These are phyloP conservation scores for Suhomyces terraborum DNA, from an alignment of 1,139 yeast species.

Conservation along the genomic window DNA sequence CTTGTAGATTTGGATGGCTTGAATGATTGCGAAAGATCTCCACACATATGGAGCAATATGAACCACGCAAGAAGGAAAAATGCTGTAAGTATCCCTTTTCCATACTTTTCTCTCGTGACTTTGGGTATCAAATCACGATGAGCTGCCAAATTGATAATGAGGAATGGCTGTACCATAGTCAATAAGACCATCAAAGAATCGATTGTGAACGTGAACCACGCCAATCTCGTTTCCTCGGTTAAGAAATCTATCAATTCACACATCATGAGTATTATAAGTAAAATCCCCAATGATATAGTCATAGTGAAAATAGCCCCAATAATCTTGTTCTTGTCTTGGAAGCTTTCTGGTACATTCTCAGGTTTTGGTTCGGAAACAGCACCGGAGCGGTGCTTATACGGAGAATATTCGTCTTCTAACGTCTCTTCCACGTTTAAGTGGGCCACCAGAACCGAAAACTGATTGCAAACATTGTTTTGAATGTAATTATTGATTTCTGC, in stretches of 20 bases:
- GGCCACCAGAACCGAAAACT: slow-evolving; percentile 21
- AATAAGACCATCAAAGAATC: slow-evolving; percentile 35
- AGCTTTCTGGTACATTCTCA: neutral
- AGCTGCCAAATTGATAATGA: slow-evolving; percentile 34
- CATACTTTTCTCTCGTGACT: slow-evolving; percentile 8
- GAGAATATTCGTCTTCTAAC: slow-evolving; percentile 20
- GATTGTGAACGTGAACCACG: slow-evolving; percentile 35
- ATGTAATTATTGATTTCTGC: slow-evolving; percentile 25
- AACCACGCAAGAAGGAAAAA: slow-evolving; percentile 32
- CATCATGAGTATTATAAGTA: slow-evolving; percentile 39
- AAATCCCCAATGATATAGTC: slow-evolving; percentile 35
- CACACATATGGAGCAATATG: slow-evolving; percentile 37
- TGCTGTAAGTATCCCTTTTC: slow-evolving; percentile 17
- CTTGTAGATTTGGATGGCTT: slow-evolving; percentile 21
- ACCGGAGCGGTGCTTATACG: slow-evolving; percentile 26
- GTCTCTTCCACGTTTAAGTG: slow-evolving; percentile 24
- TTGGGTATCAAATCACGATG: slow-evolving; percentile 31
- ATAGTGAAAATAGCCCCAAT: slow-evolving; percentile 34
- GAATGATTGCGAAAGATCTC: slow-evolving; percentile 36
- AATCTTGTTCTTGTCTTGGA: slow-evolving; percentile 11
- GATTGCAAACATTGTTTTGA: slow-evolving; percentile 5
- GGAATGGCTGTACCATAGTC: slow-evolving; percentile 37
- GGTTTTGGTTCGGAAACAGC: too few relatives aligned
- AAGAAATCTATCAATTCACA: slow-evolving; percentile 37
- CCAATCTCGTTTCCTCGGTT: slow-evolving; percentile 25